Conservation (phyloP, 2,329 filamentous ascomycete genomes). For the Aspergillus uvarum region DNA sequence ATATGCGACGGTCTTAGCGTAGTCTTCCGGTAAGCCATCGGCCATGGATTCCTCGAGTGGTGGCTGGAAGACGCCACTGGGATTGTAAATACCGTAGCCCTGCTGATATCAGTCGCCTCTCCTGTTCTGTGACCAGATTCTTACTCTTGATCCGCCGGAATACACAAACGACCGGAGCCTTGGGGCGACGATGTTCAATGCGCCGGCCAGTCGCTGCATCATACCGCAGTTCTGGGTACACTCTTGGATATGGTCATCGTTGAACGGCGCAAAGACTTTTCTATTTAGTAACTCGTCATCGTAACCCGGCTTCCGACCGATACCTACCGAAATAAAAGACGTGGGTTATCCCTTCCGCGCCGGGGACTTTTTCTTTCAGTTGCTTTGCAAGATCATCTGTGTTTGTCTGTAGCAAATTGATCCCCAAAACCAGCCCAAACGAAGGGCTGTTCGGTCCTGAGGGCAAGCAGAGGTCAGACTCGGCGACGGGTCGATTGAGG, state of each 20-base stretch:
- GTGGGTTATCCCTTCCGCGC: conserved; percentile 40
- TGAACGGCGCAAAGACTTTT: conserved; percentile 21
- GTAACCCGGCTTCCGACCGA: neutral
- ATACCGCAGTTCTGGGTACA: too few relatives aligned
- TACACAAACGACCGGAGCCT: conserved; percentile 11
- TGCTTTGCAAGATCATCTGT: conserved; percentile 15
- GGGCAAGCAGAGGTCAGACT: too few relatives aligned
- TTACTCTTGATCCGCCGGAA: conserved; percentile 30
- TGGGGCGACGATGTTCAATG: too few relatives aligned
- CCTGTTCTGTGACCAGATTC: neutral
- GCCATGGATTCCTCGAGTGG: conserved; percentile 33
- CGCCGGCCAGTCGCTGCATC: too few relatives aligned
- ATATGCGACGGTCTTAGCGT: conserved; percentile 34
- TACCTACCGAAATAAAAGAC: conserved; percentile 41
- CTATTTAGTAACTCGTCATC: neutral
- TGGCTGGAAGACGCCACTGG: conserved; percentile 29
- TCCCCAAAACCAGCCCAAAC: conserved; percentile 35
- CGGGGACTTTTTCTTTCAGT: conserved; percentile 36
- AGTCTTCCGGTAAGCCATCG: conserved; percentile 28
- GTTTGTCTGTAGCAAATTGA: conserved; percentile 19
- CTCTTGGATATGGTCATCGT: conserved; percentile 18
- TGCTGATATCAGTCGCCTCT: neutral
- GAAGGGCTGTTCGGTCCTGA: conserved; percentile 18
- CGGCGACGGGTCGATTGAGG: conserved; percentile 36
- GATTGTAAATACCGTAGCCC: conserved; percentile 26